These are phyloP conservation scores for Yamadazyma olivae DNA, from an alignment of 805 yeast genomes.

Conservation along the genomic window DNA sequence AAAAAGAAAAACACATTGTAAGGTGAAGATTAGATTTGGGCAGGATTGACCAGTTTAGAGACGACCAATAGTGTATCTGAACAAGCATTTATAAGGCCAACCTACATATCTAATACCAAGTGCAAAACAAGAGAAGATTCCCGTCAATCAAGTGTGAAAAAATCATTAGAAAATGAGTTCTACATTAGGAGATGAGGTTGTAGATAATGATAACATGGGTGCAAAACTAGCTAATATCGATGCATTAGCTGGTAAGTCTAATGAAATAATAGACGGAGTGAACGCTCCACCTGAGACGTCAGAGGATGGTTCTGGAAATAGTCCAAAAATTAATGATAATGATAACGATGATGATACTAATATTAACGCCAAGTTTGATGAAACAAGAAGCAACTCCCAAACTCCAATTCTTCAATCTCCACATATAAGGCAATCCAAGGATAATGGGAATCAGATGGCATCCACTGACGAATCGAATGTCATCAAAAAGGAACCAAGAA, in stretches of 20 bases:
- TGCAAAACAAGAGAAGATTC: too few species aligned
- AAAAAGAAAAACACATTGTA: not conserved
- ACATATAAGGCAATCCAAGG: not conserved
- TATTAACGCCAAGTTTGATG: not conserved
- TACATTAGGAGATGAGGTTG: constrained; percentile 18
- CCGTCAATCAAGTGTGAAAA: too few species aligned
- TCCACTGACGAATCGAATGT: not conserved
- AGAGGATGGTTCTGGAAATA: too few species aligned
- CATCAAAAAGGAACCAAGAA: constrained; percentile 4
- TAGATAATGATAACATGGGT: constrained; percentile 7
- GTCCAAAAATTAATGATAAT: constrained; percentile 1
- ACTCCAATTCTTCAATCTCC: not conserved
- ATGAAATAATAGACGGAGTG: too few species aligned
- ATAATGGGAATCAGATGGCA: not conserved
- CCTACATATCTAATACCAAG: too few species aligned
- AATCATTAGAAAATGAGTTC: constrained; percentile 9
- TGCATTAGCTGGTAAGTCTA: too few species aligned
- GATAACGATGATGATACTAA: not conserved
- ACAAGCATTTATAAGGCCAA: too few species aligned
- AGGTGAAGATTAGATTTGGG: too few species aligned
- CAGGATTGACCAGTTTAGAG: too few species aligned
- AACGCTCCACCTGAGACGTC: too few species aligned
- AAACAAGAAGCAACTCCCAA: not conserved
- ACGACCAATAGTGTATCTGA: too few species aligned
- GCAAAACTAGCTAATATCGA: not conserved